Base-by-base conservation (phyloP, 208 protist genomes). In the Endotrypanum monterogeii region DNA sequence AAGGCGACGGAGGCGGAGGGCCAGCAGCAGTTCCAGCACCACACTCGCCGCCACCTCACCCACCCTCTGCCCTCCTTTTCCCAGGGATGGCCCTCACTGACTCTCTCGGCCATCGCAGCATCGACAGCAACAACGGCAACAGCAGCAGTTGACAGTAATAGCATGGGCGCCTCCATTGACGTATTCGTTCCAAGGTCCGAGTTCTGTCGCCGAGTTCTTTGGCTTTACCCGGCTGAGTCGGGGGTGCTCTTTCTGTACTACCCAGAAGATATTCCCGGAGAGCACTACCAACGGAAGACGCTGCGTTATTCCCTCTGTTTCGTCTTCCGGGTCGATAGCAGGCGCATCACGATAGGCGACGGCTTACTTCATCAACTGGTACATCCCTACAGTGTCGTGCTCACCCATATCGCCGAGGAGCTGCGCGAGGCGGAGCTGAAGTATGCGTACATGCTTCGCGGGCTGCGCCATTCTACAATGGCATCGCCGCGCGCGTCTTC, bases 281-380 rank as follows among this genome's bases (percentile, higher is more conserved):
- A 89, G 58, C 90, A 92, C 63, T 97, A 97, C 71, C 81, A 86
- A 67, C 84, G 92, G 35, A 92, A 97, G 63, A 94, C 89, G 37
- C 79, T 97, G 73, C 90, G 90, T 41, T 94, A 94, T 77, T 89
- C 90, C 12, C 71, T 97, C 41, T 94, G 92, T 74, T 85, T 97
- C 62, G 83, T 88, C 57, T 94, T 94, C 71, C 67, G 73, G 52
- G 81, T 94, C 12, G 82, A 90, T 72, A 35, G 79, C 60, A 78
- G 57, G 37, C 76, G 87, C 67, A 84, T 89, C 56, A 89, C 92
- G 32, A 76, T 87, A 3, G 87, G 82, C 14, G 78, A 82, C 32
- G 69, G 72, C n/a, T 78, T 89, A 18, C 71, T 87, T 57, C 85
- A 84, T 30, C 77, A 78, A 14, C 81, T 92, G 5, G 79, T 95